Evolutionary conservation across 495 filamentous ascomycete species (phyloP), one percentile per base, ranked within the genome.

Genomic region (Trichoderma orchidacearum): DNA sequence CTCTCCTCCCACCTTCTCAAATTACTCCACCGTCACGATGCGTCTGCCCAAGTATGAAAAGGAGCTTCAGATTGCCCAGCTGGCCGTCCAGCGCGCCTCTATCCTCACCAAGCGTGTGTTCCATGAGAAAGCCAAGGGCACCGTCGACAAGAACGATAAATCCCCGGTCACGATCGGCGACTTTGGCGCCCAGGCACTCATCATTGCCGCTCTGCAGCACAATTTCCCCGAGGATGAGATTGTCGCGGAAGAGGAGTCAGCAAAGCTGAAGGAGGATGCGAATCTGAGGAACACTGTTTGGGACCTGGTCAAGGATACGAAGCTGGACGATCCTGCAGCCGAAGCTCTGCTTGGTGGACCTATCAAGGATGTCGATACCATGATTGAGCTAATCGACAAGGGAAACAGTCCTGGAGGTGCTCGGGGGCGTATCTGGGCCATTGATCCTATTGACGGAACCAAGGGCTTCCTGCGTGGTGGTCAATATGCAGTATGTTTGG

Each of bases 121-220:
- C 80, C 83, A 87, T 72, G 84, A 89, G 56, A 88, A 85, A 66
- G 84, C 89, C 61, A 97, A 97, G 73, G 90, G 91, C 57, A 95
- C 93, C 55, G 76, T 94, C 31, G 87, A 85, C 62, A 99, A 97
- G 75, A 85, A 87, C 68, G 94, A 98, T 74, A 85, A 84, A 61
- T 97, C 94, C 25, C 93, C 94, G 59, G 93, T 98, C 61, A 98
- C 93, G 30, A 90, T 97, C 60, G 93, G 90, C 66, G 93, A 98
- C 73, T 96, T 95, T 65, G 94, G 94, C 62, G 93, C 94, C 55
- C 93, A 98, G 73, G 94, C 94, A 34, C 78, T 97, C 59, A 94
- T 97, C 66, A 95, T 97, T 62, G 78, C 83, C 56, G 90, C 93
- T 51, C 82, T 98, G 58, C 82, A 84, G 71, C 79, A 85, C 69